Evolutionary conservation across 345 rosid genomes (phyloP).

Genomic region (Populus simonii): DNA sequence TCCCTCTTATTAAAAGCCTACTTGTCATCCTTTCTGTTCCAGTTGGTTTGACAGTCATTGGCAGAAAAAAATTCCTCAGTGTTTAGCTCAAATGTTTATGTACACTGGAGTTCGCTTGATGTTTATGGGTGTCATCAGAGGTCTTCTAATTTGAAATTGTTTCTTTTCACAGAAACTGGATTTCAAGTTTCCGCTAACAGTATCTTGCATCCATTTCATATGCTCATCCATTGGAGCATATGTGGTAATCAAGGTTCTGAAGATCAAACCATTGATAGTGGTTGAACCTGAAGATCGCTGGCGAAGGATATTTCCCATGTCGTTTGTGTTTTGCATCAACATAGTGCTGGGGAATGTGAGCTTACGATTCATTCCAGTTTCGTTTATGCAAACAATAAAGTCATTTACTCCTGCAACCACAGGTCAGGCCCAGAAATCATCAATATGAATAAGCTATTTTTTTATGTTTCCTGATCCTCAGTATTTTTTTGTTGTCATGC

Average conservation of each 20-base stretch:
- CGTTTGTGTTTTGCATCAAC: conserved; percentile 93
- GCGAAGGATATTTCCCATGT: conserved; percentile 98
- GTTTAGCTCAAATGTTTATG: background rate
- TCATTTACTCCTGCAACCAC: conserved; percentile 99
- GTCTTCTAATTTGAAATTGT: conserved; percentile 10
- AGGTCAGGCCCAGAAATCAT: conserved; percentile 42
- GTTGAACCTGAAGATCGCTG: conserved; percentile 95
- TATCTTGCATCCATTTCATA: conserved; percentile 93
- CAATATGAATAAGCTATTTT: background rate
- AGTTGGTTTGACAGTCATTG: background rate
- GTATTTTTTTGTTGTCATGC: background rate
- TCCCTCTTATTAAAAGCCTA: background rate
- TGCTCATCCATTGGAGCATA: conserved; percentile 97
- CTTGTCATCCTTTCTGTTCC: background rate
- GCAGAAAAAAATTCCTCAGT: background rate
- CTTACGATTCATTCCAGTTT: conserved; percentile 92
- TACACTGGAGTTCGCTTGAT: background rate
- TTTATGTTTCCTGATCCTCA: background rate
- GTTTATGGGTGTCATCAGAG: background rate
- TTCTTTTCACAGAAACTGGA: conserved; percentile 66
- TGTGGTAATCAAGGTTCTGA: conserved; percentile 76
- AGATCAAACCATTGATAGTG: conserved; percentile 79
- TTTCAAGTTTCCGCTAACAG: conserved; percentile 93
- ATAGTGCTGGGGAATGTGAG: conserved; percentile 96
- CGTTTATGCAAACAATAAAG: conserved; percentile 99